Conservation (phyloP, 139 green algal genomes). For the Closterium sp. region DNA sequence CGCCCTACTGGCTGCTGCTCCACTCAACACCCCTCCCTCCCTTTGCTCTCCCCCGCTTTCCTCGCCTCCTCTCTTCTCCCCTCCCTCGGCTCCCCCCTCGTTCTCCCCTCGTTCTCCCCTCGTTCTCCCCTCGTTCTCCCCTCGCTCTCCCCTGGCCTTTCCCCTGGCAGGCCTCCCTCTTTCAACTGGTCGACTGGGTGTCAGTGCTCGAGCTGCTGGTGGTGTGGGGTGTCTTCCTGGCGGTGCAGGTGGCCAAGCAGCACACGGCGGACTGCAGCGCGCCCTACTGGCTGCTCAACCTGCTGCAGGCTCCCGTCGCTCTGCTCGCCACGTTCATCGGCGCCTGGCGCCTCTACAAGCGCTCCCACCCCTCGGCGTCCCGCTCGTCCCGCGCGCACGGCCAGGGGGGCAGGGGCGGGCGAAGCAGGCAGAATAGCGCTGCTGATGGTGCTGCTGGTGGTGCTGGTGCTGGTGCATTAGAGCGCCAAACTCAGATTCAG, state of each 20-base stretch:
- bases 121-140: neutral
- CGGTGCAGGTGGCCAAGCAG: conserved; percentile 10
- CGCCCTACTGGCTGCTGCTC: neutral
- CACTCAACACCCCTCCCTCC: neutral
- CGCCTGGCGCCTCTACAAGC: neutral
- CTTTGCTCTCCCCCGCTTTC: neutral
- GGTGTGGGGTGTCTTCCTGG: conserved; percentile 7
- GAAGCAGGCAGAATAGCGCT: no score
- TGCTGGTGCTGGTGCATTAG: neutral
- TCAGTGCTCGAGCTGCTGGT: neutral
- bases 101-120: neutral
- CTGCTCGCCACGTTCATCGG: neutral
- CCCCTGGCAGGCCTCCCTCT: conserved; percentile 12
- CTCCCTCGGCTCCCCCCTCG: neutral
- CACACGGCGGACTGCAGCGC: neutral
- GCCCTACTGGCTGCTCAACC: neutral
- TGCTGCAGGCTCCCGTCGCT: neutral
- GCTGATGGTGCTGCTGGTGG: neutral
- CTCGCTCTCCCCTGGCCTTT: no score
- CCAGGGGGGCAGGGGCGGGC: no score
- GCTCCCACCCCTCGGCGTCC: neutral
- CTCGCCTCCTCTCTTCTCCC: neutral
- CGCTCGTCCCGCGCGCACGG: no score
- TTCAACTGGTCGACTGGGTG: conserved; percentile 18
- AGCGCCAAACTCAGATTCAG: neutral